These are phyloP conservation scores for Lasiosphaeria hispida DNA, from an alignment of 495 filamentous ascomycete genomes.

Conservation along the genomic window DNA sequence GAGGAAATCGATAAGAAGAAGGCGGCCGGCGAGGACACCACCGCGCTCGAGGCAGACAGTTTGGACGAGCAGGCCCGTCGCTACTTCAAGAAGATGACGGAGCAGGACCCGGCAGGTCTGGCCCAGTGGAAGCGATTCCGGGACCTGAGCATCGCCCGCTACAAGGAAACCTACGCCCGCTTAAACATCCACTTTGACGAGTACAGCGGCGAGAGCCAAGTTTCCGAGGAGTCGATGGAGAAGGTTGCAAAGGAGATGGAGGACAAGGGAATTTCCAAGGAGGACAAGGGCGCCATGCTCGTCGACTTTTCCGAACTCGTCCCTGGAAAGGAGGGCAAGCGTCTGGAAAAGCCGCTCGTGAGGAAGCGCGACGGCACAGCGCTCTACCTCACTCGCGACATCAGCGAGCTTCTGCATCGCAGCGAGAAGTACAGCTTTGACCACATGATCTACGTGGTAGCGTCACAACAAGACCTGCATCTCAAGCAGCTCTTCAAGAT, in stretches of 20 bases:
- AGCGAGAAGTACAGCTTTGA: constrained; percentile 64
- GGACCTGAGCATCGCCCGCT: constrained; percentile 82
- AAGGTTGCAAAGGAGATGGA: constrained; percentile 61
- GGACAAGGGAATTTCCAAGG: constrained; percentile 69
- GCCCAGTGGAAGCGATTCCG: constrained; percentile 85
- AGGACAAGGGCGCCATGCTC: constrained; percentile 84
- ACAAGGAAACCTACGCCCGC: constrained; percentile 54
- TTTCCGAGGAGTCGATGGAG: constrained; percentile 79
- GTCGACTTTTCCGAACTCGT: constrained; percentile 81
- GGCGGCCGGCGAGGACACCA: constrained; percentile 49
- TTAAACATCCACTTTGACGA: constrained; percentile 88
- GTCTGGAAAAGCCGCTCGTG: constrained; percentile 54
- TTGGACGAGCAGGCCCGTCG: constrained; percentile 62
- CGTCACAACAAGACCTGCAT: constrained; percentile 59
- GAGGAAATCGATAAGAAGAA: constrained; percentile 48
- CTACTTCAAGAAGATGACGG: constrained; percentile 93
- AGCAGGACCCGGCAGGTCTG: constrained; percentile 71
- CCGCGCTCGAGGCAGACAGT: constrained; percentile 48
- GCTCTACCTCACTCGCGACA: constrained; percentile 65
- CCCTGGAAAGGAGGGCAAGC: constrained; percentile 56
- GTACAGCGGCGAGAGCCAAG: constrained; percentile 93
- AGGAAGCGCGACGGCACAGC: constrained; percentile 62
- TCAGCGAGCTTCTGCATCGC: constrained; percentile 59
- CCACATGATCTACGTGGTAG: constrained; percentile 68
- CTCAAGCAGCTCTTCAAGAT: constrained; percentile 65